A percentile compares a stretch with the other conserved stretches of the same genome.
phyloP scores from a whole-genome alignment of 2,329 filamentous ascomycete genomes.

The Cyphellophora attinorum region DNA sequence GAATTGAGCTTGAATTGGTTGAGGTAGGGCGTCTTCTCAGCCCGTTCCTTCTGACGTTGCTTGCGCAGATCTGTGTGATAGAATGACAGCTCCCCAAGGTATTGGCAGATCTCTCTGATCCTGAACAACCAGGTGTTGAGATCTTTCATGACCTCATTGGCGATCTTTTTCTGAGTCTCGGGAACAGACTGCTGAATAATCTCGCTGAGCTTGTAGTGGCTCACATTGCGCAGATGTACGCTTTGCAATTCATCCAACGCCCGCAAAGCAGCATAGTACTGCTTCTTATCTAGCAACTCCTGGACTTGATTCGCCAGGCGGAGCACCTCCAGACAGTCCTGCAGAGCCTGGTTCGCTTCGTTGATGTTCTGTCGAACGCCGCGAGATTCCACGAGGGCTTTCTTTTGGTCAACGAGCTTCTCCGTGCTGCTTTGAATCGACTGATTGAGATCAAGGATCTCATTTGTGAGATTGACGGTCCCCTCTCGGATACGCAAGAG shows the following conservation, averaged over 20 bases:
- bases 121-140: constrained; percentile 94
- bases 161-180: constrained; percentile 82
- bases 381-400: constrained; percentile 82
- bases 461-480: constrained; percentile 76
- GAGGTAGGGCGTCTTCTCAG: constrained; percentile 65
- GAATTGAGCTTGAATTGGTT: constrained; percentile 87
- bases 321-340: constrained; percentile 84
- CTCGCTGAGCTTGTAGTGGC: constrained; percentile 87
- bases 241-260: constrained; percentile 93
- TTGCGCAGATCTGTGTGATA: constrained; percentile 88
- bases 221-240: constrained; percentile 88
- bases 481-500: constrained; percentile 86
- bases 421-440: constrained; percentile 93
- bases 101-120: constrained; percentile 92
- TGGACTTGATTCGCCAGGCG: constrained; percentile 90
- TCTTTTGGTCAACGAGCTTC: constrained; percentile 88
- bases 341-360: constrained; percentile 77
- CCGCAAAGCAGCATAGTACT: constrained; percentile 88
- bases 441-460: constrained; percentile 86
- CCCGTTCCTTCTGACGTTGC: constrained; percentile 70
- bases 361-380: constrained; percentile 92
- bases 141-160: constrained; percentile 93
- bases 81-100: constrained; percentile 89
- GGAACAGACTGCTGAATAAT: constrained; percentile 95
- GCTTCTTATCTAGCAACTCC: constrained; percentile 82